Conservation (phyloP, 2,329 filamentous ascomycete genomes). For the Claviceps pusilla region DNA sequence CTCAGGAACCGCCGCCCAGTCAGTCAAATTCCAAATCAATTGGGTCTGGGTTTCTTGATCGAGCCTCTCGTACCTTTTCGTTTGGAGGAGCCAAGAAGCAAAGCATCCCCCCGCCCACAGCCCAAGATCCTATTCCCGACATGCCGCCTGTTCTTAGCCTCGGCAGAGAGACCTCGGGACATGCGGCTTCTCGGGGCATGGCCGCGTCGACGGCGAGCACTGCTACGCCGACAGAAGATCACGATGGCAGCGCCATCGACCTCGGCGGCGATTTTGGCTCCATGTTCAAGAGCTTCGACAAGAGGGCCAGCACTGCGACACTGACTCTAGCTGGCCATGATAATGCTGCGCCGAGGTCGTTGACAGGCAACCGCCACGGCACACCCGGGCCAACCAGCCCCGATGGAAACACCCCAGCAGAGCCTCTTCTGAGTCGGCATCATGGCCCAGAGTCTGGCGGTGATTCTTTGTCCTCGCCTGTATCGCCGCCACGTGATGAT, state of each 20-base stretch:
- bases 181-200: conserved; percentile 30
- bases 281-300: conserved; percentile 41
- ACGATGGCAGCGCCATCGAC: conserved; percentile 31
- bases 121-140: conserved; percentile 18
- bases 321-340: conserved; percentile 28
- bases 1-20: conserved; percentile 22
- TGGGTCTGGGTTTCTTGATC: conserved; percentile 36
- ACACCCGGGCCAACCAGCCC: conserved; percentile 33
- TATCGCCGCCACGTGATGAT: neutral
- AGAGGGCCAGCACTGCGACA: conserved; percentile 36
- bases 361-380: conserved; percentile 29
- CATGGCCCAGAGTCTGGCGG: conserved; percentile 34
- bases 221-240: conserved; percentile 33
- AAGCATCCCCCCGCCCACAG: conserved; percentile 15
- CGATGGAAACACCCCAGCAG: conserved; percentile 28
- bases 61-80: conserved; percentile 44
- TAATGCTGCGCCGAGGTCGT: conserved; percentile 24
- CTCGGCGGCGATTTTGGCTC: conserved; percentile 43
- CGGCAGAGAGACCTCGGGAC: conserved; percentile 16
- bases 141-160: conserved; percentile 24
- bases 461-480: neutral
- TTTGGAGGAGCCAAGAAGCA: conserved; percentile 43
- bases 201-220: conserved; percentile 40
- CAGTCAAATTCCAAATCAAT: conserved; percentile 33
- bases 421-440: conserved; percentile 33